phyloP scores from a whole-genome alignment of 129 eudicot species.

The Helichrysum umbraculigerum region DNA sequence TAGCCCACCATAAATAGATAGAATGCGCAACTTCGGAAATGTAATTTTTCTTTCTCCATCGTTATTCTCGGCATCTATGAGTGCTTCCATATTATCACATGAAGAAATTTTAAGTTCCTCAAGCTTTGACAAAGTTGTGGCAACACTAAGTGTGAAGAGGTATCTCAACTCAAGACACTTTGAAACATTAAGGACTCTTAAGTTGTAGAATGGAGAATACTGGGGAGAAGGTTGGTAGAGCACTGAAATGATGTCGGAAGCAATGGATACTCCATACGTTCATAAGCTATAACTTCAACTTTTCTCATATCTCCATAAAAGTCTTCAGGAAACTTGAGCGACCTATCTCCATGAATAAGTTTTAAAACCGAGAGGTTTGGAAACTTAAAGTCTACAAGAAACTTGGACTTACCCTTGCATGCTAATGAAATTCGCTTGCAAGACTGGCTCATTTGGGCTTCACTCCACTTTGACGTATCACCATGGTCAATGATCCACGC shows the following conservation, averaged over 20 bases:
- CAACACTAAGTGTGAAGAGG: not conserved
- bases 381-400: not conserved
- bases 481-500: not conserved
- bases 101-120: not conserved
- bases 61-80: not conserved
- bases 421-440: constrained; percentile 13
- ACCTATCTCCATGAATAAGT: not conserved
- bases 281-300: not conserved
- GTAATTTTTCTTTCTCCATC: not conserved
- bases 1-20: not conserved
- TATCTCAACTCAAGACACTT: not conserved
- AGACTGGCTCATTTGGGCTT: not conserved
- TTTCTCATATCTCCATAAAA: not conserved
- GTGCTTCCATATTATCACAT: not conserved
- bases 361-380: not conserved
- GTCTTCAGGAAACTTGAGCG: not conserved
- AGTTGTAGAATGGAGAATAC: not conserved
- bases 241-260: too few relatives aligned
- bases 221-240: not conserved
- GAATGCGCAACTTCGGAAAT: not conserved
- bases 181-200: not conserved
- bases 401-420: constrained; percentile 14
- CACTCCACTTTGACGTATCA: not conserved
- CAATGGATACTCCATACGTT: not conserved
- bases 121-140: not conserved